Evolutionary conservation across 352 stramenopile species (phyloP).

Genomic region (Pythium rishiriense): DNA sequence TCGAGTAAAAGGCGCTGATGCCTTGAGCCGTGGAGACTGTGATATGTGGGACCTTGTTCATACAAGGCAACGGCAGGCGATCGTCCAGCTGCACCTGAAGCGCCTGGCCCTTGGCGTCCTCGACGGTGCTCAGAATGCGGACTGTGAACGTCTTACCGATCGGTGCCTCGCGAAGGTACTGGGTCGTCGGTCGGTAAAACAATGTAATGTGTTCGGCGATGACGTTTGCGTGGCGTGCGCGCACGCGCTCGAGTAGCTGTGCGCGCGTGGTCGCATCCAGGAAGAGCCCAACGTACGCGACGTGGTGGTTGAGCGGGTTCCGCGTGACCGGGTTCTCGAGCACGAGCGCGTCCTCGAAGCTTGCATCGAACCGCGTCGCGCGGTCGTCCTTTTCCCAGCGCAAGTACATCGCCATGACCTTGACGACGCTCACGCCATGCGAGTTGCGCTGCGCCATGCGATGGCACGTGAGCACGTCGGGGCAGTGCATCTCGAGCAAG

Average conservation of each 20-base stretch:
- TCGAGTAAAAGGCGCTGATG: slow-evolving; percentile 64
- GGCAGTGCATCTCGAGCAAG: slow-evolving; percentile 59
- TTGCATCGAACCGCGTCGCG: slow-evolving; percentile 38
- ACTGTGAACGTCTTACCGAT: slow-evolving; percentile 45
- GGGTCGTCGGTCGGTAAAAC: slow-evolving; percentile 54
- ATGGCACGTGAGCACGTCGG: slow-evolving; percentile 42
- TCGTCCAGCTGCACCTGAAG: slow-evolving; percentile 51
- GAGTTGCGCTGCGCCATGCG: slow-evolving; percentile 68
- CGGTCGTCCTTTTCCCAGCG: slow-evolving; percentile 54
- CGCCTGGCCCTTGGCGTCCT: slow-evolving; percentile 46
- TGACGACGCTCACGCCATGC: slow-evolving; percentile 55
- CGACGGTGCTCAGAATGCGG: slow-evolving; percentile 37
- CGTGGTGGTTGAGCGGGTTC: slow-evolving; percentile 30
- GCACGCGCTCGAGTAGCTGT: slow-evolving; percentile 37
- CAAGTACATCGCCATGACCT: slow-evolving; percentile 73
- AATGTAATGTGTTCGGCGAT: slow-evolving; percentile 68
- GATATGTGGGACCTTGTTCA: slow-evolving; percentile 66
- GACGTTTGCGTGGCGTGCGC: slow-evolving; percentile 36
- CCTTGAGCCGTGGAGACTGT: slow-evolving; percentile 52
- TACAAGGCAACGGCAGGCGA: slow-evolving; percentile 32
- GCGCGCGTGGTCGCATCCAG: slow-evolving; percentile 33
- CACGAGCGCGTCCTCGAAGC: slow-evolving; percentile 48
- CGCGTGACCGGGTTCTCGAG: slow-evolving; percentile 52
- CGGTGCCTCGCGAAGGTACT: slow-evolving; percentile 47
- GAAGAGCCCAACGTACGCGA: slow-evolving; percentile 63